Base-by-base conservation (phyloP, 1,284 basidiomycete genomes). In the Irpex sp. region DNA sequence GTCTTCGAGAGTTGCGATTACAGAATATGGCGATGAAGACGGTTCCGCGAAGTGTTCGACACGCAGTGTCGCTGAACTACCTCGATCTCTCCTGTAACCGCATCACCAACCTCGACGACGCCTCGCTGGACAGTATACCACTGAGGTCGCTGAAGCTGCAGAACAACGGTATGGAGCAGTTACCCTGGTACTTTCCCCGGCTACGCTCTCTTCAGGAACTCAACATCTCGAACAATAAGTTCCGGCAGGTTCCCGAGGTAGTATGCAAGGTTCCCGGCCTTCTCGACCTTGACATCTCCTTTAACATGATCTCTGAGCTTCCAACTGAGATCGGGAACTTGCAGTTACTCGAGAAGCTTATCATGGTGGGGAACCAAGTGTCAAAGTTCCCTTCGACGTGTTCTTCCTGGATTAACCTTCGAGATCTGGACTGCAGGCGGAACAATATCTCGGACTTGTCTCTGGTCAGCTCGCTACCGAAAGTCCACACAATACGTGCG, bases 221-320 rank as follows among this genome's bases (percentile, higher is more conserved):
- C 70, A 97, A 98, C 78, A 92, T 99, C 66, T 97, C 95, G 57
- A 99, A 98, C 79, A 99, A 99, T 81, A 94, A 95, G 72, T 95
- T 98, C 74, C 86, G 87, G 51, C 76, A 74, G n/a, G 83, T 99
- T 63, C 96, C 97, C 0, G 66, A 78, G 0, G 90, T 93, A 26
- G 84, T 99, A 17, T 90, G 87, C 73, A 80, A 90, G 63, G 86
- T 98, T 72, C 78, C 81, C 4, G 84, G 81, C 17, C 84, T 99
- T 33, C 79, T 86, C 36, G 94, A 97, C 69, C 85, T 99, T 19
- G 97, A 99, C 73, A 83, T 98, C 53, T 98, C 97, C 0, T 98
- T 98, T 82, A 99, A 99, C 78, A 87, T 85, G 73, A 91, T 99
- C 68, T 82, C 84, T 0, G 84, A 88, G 57, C 81, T 99, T 2